These are phyloP conservation scores for Aspergillus sclerotiicarbonarius DNA, from an alignment of 495 filamentous ascomycete genomes.

Conservation along the genomic window DNA sequence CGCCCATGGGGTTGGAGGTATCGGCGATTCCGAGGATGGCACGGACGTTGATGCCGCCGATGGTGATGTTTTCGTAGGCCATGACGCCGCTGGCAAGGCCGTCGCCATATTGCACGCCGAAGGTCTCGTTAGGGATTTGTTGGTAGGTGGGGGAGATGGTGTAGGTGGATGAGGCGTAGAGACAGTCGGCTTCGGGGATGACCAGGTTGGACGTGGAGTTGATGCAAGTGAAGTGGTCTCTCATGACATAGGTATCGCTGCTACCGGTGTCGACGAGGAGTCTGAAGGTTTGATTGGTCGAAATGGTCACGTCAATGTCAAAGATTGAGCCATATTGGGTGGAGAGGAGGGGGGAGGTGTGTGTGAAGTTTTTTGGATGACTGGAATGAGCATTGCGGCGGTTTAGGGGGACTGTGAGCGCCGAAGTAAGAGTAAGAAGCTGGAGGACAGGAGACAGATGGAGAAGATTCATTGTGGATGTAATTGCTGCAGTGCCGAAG, in stretches of 20 bases:
- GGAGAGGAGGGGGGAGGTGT: conserved; percentile 5
- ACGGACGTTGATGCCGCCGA: conserved; percentile 53
- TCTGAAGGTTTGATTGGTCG: conserved; percentile 38
- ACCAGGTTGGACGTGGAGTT: conserved; percentile 22
- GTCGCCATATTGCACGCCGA: conserved; percentile 59
- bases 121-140: conserved; percentile 44
- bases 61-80: conserved; percentile 53
- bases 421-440: too few relatives aligned
- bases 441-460: too few relatives aligned
- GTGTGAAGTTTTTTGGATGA: neutral
- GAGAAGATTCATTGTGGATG: too few relatives aligned
- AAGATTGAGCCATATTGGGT: conserved; percentile 25
- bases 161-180: conserved; percentile 47
- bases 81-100: conserved; percentile 55
- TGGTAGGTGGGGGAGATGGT: conserved; percentile 38
- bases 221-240: conserved; percentile 48
- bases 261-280: conserved; percentile 62
- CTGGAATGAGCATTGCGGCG: too few relatives aligned
- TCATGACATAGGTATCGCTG: conserved; percentile 59
- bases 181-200: conserved; percentile 37
- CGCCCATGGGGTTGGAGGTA: conserved; percentile 45
- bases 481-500: too few relatives aligned
- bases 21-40: conserved; percentile 56
- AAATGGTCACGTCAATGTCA: conserved; percentile 17
- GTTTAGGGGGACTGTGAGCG: too few relatives aligned